Conservation (phyloP, 1,284 basidiomycete species). For the Puccinia coronata region DNA sequence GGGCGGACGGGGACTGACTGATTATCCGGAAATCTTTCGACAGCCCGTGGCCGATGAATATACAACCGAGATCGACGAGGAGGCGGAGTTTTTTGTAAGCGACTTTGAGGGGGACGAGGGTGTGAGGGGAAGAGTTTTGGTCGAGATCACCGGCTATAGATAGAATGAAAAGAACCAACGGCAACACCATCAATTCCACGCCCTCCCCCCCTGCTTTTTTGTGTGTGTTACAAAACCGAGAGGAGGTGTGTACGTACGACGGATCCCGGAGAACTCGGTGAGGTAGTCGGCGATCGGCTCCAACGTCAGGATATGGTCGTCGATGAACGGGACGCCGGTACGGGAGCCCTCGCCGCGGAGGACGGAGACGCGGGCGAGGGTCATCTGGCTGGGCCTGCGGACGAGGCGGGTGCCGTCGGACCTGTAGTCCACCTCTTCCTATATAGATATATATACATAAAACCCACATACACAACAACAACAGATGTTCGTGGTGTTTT, state of each 20-base stretch:
- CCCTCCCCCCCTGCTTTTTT: not conserved
- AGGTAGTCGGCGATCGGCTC: constrained; percentile 94
- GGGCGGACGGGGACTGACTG: constrained; percentile 73
- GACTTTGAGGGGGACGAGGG: constrained; percentile 88
- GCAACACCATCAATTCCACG: not conserved
- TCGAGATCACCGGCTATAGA: constrained; percentile 82
- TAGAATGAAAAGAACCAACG: constrained; percentile 25
- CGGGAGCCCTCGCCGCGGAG: constrained; percentile 78
- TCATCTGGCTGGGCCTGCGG: constrained; percentile 83
- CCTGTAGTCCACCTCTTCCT: constrained; percentile 92
- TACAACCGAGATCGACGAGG: constrained; percentile 89
- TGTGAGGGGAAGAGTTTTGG: constrained; percentile 76
- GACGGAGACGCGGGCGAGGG: constrained; percentile 91
- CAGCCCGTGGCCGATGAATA: constrained; percentile 97
- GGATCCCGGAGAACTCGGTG: constrained; percentile 94
- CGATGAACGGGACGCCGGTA: constrained; percentile 87
- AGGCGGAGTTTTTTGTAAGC: constrained; percentile 97
- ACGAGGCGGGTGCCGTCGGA: constrained; percentile 94
- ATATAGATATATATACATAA: no score
- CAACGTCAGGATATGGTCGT: constrained; percentile 94
- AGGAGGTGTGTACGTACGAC: constrained; percentile 66
- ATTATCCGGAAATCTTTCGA: constrained; percentile 99
- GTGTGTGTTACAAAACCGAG: not conserved
- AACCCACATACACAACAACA: no score
- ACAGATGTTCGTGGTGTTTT: no score